Conservation (phyloP, 2,329 filamentous ascomycete species). For the Plenodomus tracheiphilus region DNA sequence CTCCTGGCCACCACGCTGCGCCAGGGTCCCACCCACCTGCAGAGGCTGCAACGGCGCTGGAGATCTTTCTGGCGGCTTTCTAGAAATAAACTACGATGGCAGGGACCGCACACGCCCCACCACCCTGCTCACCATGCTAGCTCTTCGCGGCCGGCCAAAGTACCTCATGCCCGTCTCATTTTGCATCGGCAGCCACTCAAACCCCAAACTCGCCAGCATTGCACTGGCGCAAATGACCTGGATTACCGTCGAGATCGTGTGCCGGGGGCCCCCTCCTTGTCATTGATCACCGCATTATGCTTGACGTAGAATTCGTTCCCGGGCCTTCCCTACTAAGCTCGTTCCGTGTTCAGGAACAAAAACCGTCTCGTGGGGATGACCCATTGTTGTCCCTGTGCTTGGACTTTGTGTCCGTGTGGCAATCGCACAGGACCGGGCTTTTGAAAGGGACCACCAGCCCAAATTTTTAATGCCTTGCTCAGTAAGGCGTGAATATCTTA, state of each 20-base stretch:
- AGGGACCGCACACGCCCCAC: conserved; percentile 32
- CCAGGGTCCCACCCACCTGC: conserved; percentile 39
- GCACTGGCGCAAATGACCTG: conserved; percentile 40
- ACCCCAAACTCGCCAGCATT: conserved; percentile 43
- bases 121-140: conserved; percentile 24
- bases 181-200: conserved; percentile 47
- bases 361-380: conserved; percentile 47
- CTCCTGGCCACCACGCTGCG: conserved; percentile 41
- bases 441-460: conserved; percentile 41
- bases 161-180: conserved; percentile 42
- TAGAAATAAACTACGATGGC: conserved; percentile 46
- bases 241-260: conserved; percentile 44
- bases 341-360: conserved; percentile 48
- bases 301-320: conserved; percentile 48
- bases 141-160: conserved; percentile 36
- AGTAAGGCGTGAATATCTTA: conserved; percentile 43
- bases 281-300: conserved; percentile 52
- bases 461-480: conserved; percentile 46
- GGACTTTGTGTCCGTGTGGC: conserved; percentile 48
- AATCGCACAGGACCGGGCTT: conserved; percentile 47
- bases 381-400: conserved; percentile 44
- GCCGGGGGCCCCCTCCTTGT: conserved; percentile 42
- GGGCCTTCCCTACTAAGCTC: conserved; percentile 48
- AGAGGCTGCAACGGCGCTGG: conserved; percentile 44
- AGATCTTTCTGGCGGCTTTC: conserved; percentile 48